Conservation (phyloP, 331 rosid species). For the Pyrus hybrid region DNA sequence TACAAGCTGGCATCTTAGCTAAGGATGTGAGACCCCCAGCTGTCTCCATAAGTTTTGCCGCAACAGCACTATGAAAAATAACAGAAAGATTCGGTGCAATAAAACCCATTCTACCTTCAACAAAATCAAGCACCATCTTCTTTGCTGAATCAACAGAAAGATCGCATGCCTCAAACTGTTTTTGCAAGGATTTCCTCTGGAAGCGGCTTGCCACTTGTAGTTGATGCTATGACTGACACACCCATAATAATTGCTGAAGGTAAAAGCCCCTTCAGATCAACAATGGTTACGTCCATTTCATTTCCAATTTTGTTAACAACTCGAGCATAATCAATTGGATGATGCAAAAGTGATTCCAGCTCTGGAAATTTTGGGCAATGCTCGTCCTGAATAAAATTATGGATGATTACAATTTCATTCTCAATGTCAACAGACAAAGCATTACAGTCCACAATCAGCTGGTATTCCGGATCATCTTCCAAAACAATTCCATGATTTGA, state of each 20-base stretch:
- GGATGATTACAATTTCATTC: slow-evolving; percentile 79
- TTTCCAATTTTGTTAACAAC: slow-evolving; percentile 94
- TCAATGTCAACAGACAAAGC: slow-evolving; percentile 86
- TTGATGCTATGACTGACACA: slow-evolving; percentile 93
- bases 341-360: slow-evolving; percentile 88
- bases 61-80: slow-evolving; percentile 83
- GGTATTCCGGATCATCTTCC: slow-evolving; percentile 94
- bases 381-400: slow-evolving; percentile 85
- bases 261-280: slow-evolving; percentile 84
- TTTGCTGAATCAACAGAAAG: slow-evolving; percentile 71
- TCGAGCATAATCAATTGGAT: slow-evolving; percentile 87
- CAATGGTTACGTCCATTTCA: slow-evolving; percentile 85
- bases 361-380: slow-evolving; percentile 87
- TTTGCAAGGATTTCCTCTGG: slow-evolving; percentile 72
- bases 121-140: slow-evolving; percentile 88
- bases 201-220: slow-evolving; percentile 96
- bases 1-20: slow-evolving; percentile 95
- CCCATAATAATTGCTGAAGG: slow-evolving; percentile 92
- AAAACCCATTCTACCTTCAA: slow-evolving; percentile 93
- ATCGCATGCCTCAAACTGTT: slow-evolving; percentile 78
- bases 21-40: slow-evolving; percentile 75
- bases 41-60: slow-evolving; percentile 92
- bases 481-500: slow-evolving; percentile 47
- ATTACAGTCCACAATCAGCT: slow-evolving; percentile 86
- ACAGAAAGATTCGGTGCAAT: slow-evolving; percentile 91